Percentiles rank a stretch among this genome's conserved stretches.
Conservation (phyloP, 1,284 basidiomycete genomes). For the Amylostereum areolatum region DNA sequence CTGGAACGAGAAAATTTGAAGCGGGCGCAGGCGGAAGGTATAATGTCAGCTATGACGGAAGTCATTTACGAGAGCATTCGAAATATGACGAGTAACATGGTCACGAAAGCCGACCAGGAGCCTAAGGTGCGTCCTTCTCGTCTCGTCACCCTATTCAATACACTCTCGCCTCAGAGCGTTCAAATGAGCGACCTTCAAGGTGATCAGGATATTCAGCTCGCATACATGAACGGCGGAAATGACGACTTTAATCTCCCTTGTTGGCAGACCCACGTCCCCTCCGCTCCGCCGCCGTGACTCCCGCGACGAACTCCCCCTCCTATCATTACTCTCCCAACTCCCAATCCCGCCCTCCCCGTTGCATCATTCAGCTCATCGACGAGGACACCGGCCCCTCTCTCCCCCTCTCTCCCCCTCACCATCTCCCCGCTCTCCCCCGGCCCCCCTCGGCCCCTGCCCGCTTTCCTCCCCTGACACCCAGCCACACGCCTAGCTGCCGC, state of each 20-base stretch:
- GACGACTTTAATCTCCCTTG: slow-evolving; percentile 73
- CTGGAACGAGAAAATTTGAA: slow-evolving; percentile 85
- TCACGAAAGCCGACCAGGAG: slow-evolving; percentile 90
- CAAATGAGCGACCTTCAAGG: too few relatives aligned
- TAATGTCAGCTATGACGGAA: slow-evolving; percentile 92
- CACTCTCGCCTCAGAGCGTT: too few relatives aligned
- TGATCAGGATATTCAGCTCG: too few relatives aligned
- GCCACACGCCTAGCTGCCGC: too few relatives aligned
- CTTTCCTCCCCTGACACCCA: too few relatives aligned
- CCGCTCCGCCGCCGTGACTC: slow-evolving; percentile 37
- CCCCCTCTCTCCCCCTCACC: slow-evolving; percentile 44
- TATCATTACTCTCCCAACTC: slow-evolving; percentile 16
- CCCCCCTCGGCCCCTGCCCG: too few relatives aligned
- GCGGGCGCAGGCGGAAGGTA: slow-evolving; percentile 86
- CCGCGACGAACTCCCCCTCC: slow-evolving; percentile 24
- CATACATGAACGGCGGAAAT: slow-evolving; percentile 47
- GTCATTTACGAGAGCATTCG: slow-evolving; percentile 93
- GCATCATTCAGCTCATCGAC: slow-evolving; percentile 59
- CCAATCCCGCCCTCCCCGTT: slow-evolving; percentile 30
- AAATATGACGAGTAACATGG: slow-evolving; percentile 92
- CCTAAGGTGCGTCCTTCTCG: slow-evolving; percentile 58
- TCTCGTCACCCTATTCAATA: too few relatives aligned
- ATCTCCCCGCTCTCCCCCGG: too few relatives aligned
- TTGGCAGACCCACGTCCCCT: slow-evolving; percentile 65
- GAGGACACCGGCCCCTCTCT: slow-evolving; percentile 52